A percentile compares a stretch with the other conserved stretches of the same genome.
Conservation (phyloP, 352 stramenopile species). For the Phytophthora ramorum region DNA sequence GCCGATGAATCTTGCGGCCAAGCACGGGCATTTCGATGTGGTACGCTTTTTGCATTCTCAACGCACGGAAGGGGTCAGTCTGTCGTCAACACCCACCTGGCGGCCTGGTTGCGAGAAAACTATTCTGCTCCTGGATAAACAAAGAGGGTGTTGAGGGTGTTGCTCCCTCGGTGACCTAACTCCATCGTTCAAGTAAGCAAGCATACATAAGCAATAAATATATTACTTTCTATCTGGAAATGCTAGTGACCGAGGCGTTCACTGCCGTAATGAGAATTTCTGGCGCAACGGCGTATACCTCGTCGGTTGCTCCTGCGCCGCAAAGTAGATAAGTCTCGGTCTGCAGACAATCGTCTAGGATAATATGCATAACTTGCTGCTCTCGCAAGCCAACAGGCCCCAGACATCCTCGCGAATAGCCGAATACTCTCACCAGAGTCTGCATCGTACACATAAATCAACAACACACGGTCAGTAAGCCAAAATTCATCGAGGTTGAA, state of each 20-base stretch:
- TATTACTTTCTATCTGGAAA: constrained; percentile 28
- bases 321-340: constrained; percentile 49
- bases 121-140: no score
- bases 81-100: no score
- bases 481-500: background rate
- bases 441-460: constrained; percentile 18
- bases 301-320: constrained; percentile 49
- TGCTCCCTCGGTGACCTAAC: no score
- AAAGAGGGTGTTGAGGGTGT: no score
- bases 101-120: no score
- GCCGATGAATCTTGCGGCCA: no score
- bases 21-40: no score
- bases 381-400: constrained; percentile 69
- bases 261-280: constrained; percentile 18
- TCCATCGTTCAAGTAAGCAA: no score
- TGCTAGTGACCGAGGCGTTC: constrained; percentile 12
- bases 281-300: constrained; percentile 59
- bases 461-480: constrained; percentile 5
- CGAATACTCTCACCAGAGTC: constrained; percentile 72
- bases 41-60: no score
- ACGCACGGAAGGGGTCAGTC: no score
- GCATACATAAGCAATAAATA: background rate
- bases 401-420: constrained; percentile 65
- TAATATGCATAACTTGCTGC: constrained; percentile 51
- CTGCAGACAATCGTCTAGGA: constrained; percentile 49